Evolutionary conservation across 140 eudicot genomes (phyloP).

Genomic region (Flaveria floridana): DNA sequence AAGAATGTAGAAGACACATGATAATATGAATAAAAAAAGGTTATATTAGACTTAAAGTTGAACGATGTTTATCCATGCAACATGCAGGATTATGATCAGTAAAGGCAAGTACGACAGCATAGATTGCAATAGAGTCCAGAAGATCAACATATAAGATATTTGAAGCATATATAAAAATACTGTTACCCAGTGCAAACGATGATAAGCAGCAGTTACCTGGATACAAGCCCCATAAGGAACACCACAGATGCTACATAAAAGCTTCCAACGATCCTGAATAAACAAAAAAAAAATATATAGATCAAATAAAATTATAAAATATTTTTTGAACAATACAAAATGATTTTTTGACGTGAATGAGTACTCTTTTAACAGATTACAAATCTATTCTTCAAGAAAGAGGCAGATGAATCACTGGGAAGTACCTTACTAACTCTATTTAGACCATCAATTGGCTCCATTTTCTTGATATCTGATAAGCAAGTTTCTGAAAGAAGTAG

Average conservation of each 20-base stretch:
- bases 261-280: conserved; percentile 95
- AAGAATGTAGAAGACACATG: background rate
- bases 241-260: conserved; percentile 88
- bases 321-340: conserved; percentile 17
- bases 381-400: conserved; percentile 4
- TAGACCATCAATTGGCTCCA: conserved; percentile 98
- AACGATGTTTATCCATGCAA: background rate
- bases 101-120: background rate
- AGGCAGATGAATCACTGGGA: conserved; percentile 10
- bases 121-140: background rate
- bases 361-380: background rate
- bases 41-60: background rate
- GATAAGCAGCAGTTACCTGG: conserved; percentile 54
- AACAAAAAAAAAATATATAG: conserved; percentile 11
- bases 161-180: conserved; percentile 6
- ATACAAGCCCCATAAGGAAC: conserved; percentile 98
- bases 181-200: background rate
- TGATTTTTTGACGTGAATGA: conserved; percentile 7
- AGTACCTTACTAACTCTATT: conserved; percentile 82
- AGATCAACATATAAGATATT: conserved; percentile 7
- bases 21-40: background rate
- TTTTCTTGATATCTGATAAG: conserved; percentile 78
- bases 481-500: conserved; percentile 72
- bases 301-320: background rate
- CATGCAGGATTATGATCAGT: conserved; percentile 10